Evolutionary conservation across 495 filamentous ascomycete species (phyloP).

Genomic region (Tuber aestivum): DNA sequence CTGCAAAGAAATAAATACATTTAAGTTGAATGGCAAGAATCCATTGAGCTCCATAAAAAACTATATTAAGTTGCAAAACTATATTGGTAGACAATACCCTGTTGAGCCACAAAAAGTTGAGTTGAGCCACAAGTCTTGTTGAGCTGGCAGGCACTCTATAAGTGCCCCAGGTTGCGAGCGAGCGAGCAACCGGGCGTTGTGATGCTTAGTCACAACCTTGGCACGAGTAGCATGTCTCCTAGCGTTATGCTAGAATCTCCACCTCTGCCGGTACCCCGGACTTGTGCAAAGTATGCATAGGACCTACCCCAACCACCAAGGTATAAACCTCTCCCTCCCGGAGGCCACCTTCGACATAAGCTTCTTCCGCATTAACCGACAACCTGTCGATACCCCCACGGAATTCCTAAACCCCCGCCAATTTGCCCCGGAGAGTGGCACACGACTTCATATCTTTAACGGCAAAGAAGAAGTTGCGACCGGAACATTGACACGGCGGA

Average conservation of each 20-base stretch:
- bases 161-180: no score
- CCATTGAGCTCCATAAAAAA: no score
- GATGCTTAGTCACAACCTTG: no score
- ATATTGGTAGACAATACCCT: no score
- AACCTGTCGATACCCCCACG: neutral
- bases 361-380: neutral
- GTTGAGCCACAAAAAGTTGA: no score
- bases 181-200: no score
- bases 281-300: neutral
- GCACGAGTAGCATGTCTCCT: neutral
- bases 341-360: neutral
- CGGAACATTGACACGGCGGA: neutral
- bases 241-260: neutral
- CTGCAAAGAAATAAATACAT: no score
- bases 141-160: no score
- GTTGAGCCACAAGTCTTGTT: no score
- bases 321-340: neutral
- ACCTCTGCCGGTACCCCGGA: neutral
- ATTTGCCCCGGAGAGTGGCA: neutral
- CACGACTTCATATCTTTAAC: neutral
- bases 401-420: neutral
- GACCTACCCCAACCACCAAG: neutral
- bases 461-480: neutral
- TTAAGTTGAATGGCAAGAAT: no score
- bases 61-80: no score